Evolutionary conservation across 2,329 filamentous ascomycete genomes (phyloP).

Genomic region (Stagonosporopsis rhizophila): DNA sequence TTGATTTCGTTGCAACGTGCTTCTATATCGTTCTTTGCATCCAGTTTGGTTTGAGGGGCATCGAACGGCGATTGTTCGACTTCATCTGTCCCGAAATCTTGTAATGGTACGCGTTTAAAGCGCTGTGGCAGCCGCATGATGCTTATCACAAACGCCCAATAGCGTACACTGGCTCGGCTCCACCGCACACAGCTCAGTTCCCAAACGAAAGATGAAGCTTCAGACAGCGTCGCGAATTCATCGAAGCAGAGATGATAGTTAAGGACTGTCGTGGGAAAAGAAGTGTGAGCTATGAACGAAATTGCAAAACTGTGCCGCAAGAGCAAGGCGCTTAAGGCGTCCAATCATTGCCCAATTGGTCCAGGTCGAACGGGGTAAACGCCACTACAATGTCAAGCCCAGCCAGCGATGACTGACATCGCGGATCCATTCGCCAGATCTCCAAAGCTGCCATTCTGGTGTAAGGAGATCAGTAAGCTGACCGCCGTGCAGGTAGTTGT

Average conservation of each 20-base stretch:
- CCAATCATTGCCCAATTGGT: background rate
- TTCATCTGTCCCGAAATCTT: constrained; percentile 11
- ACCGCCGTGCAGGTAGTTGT: background rate
- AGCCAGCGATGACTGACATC: background rate
- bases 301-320: background rate
- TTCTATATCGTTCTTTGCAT: background rate
- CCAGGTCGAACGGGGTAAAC: background rate
- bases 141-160: background rate
- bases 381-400: background rate
- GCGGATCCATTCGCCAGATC: background rate
- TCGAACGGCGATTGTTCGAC: constrained; percentile 7
- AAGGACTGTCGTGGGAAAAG: background rate
- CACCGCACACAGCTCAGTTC: background rate
- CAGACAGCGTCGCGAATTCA: background rate
- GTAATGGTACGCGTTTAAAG: constrained; percentile 15
- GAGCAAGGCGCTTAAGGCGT: background rate
- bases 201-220: background rate
- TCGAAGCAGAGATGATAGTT: background rate
- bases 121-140: constrained; percentile 13
- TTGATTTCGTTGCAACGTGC: background rate
- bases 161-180: background rate
- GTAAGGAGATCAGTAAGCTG: no score
- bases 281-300: background rate
- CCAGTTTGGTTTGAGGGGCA: constrained; percentile 6
- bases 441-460: background rate